phyloP scores from a whole-genome alignment of 2,329 filamentous ascomycete species.

The Chaetoscypha palmicola region DNA sequence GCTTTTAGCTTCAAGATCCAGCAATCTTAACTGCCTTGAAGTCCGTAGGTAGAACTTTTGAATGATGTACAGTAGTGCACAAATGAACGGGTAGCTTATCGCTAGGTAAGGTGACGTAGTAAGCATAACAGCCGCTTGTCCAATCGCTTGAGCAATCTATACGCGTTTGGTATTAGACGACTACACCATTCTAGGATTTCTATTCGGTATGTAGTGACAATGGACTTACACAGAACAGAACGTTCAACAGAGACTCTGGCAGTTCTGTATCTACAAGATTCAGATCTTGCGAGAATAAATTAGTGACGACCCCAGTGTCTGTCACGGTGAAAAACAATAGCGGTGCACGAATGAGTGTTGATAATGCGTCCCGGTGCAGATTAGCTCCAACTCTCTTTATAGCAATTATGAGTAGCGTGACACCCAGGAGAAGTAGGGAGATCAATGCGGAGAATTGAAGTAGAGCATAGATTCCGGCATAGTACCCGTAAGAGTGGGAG shows the following conservation, averaged over 20 bases:
- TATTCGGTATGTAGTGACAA: not conserved
- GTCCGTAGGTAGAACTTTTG: slow-evolving; percentile 41
- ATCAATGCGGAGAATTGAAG: slow-evolving; percentile 1
- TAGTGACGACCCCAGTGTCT: slow-evolving; percentile 32
- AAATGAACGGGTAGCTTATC: slow-evolving; percentile 36
- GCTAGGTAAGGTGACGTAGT: slow-evolving; percentile 33
- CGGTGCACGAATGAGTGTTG: slow-evolving; percentile 39
- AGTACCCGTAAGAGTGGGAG: slow-evolving; percentile 5
- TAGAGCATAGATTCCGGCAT: slow-evolving; percentile 9
- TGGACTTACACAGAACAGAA: slow-evolving; percentile 9
- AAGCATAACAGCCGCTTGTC: slow-evolving; percentile 7
- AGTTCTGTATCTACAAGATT: slow-evolving; percentile 22
- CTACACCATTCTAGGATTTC: not conserved
- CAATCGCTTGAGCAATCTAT: slow-evolving; percentile 28
- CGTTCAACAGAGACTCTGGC: slow-evolving; percentile 23
- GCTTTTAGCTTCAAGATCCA: slow-evolving; percentile 38
- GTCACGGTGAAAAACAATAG: slow-evolving; percentile 39
- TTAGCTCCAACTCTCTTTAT: not conserved
- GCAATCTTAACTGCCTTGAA: slow-evolving; percentile 39
- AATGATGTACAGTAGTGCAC: slow-evolving; percentile 23
- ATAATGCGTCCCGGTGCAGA: slow-evolving; percentile 24
- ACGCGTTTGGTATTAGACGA: slow-evolving; percentile 18
- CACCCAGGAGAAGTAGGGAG: not conserved
- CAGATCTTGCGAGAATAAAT: slow-evolving; percentile 17
- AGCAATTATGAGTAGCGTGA: slow-evolving; percentile 28